Evolutionary conservation across 345 rosid genomes (phyloP), one percentile per base, ranked within the genome.

Genomic region (Citrus trifoliata): DNA sequence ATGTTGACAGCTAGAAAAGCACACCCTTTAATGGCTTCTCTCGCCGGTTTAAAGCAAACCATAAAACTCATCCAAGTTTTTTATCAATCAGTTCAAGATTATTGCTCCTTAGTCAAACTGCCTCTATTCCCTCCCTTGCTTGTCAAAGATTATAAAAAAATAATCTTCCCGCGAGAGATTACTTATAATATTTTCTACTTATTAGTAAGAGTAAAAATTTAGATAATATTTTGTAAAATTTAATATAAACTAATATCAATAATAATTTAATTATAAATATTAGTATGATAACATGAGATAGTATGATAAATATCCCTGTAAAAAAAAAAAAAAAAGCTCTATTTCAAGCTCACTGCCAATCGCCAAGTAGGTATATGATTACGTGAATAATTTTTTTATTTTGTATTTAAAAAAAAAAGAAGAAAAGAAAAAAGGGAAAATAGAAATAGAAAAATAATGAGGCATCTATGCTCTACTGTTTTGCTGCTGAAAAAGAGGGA

Each of bases 401-500:
- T 40, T 10, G 3, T 40, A 38, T 7, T 38, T 2, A 1, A 14
- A 48, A 46, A 27, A 33, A 18, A 13, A 35, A 9, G n/a, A 5
- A 5, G 38, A 10, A 21, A 51, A 60, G 25, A 25, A 24, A 56
- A 30, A 53, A 40, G 7, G 5, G 6, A 37, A 38, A 59, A 6
- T 6, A 25, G 25, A 59, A 37, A 35, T 1, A 7, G 7, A 3
- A 42, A 37, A 37, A 7, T 25, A 30, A 24, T 10, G 33, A 30
- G 67, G 58, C 51, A 16, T 12, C 51, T 46, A 18, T 8, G 14
- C n/a, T 60, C 10, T 27, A 19, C 69, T 74, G 77, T 62, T 51
- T 33, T 63, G 73, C 63, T 13, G 42, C 65, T 48, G 79, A 48
- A 51, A 78, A 30, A 65, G 69, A 56, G 75, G 28, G 51, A 68